These are phyloP conservation scores for Penicillium roqueforti DNA, from an alignment of 495 filamentous ascomycete genomes.

Conservation along the genomic window DNA sequence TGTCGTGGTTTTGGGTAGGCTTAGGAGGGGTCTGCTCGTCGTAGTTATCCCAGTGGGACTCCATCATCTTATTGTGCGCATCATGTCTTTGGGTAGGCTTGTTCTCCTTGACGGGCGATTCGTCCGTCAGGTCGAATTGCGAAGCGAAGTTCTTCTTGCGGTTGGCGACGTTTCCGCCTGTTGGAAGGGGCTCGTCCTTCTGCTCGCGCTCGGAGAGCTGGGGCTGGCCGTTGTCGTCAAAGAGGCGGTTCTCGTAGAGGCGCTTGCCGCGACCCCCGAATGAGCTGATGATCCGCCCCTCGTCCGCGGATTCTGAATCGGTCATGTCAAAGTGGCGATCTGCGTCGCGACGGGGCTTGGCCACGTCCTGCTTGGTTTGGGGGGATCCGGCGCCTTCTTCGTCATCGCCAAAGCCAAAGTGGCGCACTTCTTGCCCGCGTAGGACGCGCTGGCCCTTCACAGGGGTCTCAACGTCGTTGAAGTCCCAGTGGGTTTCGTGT, in stretches of 20 bases:
- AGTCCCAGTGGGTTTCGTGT: slow-evolving; percentile 64
- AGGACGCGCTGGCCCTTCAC: slow-evolving; percentile 58
- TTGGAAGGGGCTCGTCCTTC: slow-evolving; percentile 45
- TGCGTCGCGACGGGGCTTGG: slow-evolving; percentile 71
- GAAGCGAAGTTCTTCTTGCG: slow-evolving; percentile 67
- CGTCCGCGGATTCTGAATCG: slow-evolving; percentile 39
- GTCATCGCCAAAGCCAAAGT: slow-evolving; percentile 70
- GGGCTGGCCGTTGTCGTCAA: slow-evolving; percentile 48
- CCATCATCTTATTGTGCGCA: slow-evolving; percentile 54
- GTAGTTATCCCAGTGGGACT: slow-evolving; percentile 59
- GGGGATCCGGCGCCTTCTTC: slow-evolving; percentile 53
- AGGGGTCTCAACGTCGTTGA: slow-evolving; percentile 80
- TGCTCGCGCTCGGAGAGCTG: slow-evolving; percentile 24
- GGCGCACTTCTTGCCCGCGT: slow-evolving; percentile 53
- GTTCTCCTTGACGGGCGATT: slow-evolving; percentile 51
- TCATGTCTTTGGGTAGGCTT: slow-evolving; percentile 39
- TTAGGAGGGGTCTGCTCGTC: slow-evolving; percentile 47
- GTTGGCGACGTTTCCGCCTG: slow-evolving; percentile 62
- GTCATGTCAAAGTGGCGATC: slow-evolving; percentile 74
- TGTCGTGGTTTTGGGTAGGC: slow-evolving; percentile 32
- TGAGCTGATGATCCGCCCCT: slow-evolving; percentile 37
- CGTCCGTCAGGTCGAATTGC: slow-evolving; percentile 67
- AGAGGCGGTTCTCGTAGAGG: slow-evolving; percentile 74
- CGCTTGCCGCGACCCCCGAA: slow-evolving; percentile 59
- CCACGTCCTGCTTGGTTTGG: slow-evolving; percentile 46